A percentile compares a stretch with the other conserved stretches of the same genome.
Evolutionary conservation across 257 asterid genomes (phyloP).

Genomic region (Penstemon barbatus): DNA sequence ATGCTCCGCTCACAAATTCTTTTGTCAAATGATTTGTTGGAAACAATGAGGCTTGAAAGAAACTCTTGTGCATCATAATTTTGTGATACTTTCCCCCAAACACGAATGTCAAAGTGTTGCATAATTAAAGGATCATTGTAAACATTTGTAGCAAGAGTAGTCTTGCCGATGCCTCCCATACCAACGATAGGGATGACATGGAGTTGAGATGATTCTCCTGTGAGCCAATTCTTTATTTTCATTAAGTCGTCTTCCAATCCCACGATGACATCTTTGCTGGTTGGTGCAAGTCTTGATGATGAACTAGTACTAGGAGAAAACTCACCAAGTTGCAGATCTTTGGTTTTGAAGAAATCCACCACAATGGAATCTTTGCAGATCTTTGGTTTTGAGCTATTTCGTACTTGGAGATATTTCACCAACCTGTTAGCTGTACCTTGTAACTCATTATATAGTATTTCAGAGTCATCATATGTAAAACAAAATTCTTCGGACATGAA

Average conservation of each 20-base stretch:
- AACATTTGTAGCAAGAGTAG: slow-evolving; percentile 31
- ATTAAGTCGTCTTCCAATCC: neutral
- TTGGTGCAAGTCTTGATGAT: neutral
- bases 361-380: too few relatives aligned
- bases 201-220: slow-evolving; percentile 9
- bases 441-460: too few relatives aligned
- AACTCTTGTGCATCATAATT: slow-evolving; percentile 19
- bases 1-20: too few relatives aligned
- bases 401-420: too few relatives aligned
- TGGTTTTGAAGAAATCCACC: too few relatives aligned
- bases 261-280: neutral
- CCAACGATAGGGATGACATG: slow-evolving; percentile 29
- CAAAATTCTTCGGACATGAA: too few relatives aligned
- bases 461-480: too few relatives aligned
- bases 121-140: slow-evolving; percentile 16
- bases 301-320: too few relatives aligned
- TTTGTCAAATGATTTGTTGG: too few relatives aligned
- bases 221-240: neutral
- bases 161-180: slow-evolving; percentile 41
- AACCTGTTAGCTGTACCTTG: too few relatives aligned
- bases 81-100: slow-evolving; percentile 33
- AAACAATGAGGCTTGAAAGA: slow-evolving; percentile 16
- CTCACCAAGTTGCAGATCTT: too few relatives aligned
- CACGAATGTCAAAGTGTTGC: slow-evolving; percentile 28
- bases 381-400: too few relatives aligned